These are phyloP conservation scores for Yamadazyma phyllophila DNA, from an alignment of 805 yeast species.

Conservation along the genomic window DNA sequence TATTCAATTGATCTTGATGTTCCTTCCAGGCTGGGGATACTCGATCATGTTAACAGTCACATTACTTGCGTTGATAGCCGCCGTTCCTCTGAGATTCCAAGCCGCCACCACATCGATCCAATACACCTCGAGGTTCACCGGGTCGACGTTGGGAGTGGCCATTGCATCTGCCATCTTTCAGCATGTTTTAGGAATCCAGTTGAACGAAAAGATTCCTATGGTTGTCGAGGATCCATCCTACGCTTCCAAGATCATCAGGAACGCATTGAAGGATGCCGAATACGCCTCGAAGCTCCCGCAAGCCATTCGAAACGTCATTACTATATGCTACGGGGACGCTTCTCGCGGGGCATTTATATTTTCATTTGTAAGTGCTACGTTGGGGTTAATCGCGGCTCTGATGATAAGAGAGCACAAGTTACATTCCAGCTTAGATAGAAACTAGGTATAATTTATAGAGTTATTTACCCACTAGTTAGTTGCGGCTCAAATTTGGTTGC, in stretches of 20 bases:
- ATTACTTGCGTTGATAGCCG: conserved; percentile 69
- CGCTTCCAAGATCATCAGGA: conserved; percentile 44
- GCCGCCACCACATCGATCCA: conserved; percentile 89
- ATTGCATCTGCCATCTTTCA: conserved; percentile 67
- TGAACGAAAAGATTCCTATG: conserved; percentile 18
- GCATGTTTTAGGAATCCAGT: conserved; percentile 33
- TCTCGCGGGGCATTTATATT: conserved; percentile 55
- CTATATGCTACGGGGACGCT: conserved; percentile 48
- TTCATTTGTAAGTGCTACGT: conserved; percentile 36
- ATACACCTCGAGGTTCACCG: conserved; percentile 83
- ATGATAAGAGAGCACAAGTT: conserved; percentile 58
- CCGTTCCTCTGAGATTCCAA: conserved; percentile 66
- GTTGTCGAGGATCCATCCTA: conserved; percentile 29
- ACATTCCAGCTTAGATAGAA: conserved; percentile 51
- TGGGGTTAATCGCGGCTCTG: conserved; percentile 42
- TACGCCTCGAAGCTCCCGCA: conserved; percentile 55
- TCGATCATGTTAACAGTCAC: conserved; percentile 70
- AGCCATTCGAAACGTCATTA: conserved; percentile 45
- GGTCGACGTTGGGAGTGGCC: conserved; percentile 81
- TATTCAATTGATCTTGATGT: conserved; percentile 30
- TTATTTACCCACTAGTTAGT: not conserved
- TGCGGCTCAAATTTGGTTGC: conserved; percentile 1
- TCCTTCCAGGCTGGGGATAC: conserved; percentile 63
- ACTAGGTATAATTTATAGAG: conserved; percentile 12
- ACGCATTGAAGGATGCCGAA: conserved; percentile 56